Conservation (phyloP, 2,329 filamentous ascomycete genomes). For the Hypoxylon sp. region DNA sequence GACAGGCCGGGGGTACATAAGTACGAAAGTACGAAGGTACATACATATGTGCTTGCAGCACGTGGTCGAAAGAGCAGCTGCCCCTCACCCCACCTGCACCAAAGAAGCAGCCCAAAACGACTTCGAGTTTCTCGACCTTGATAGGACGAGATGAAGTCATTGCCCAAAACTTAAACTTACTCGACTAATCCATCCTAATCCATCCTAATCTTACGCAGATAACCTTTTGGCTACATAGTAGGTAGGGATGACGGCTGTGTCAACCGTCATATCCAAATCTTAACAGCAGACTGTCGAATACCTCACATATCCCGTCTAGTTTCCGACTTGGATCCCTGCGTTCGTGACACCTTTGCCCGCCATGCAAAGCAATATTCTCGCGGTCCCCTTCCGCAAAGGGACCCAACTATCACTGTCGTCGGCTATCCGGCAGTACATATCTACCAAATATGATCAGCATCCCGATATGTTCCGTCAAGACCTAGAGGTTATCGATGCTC, state of each 20-base stretch:
- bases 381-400: conserved; percentile 89
- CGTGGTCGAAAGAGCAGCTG: conserved; percentile 6
- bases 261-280: not conserved
- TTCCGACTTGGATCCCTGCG: conserved; percentile 37
- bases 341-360: conserved; percentile 15
- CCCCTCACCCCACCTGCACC: conserved; percentile 37
- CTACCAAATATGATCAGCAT: conserved; percentile 97
- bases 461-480: conserved; percentile 96
- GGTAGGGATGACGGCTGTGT: conserved; percentile 1
- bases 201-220: not conserved
- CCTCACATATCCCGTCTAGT: conserved; percentile 18
- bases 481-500: conserved; percentile 82
- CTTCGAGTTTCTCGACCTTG: conserved; percentile 18
- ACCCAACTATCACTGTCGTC: conserved; percentile 81
- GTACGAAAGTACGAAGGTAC: not conserved
- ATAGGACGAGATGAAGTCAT: conserved; percentile 46
- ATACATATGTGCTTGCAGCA: not conserved
- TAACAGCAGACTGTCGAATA: not conserved
- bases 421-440: conserved; percentile 95
- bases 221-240: not conserved
- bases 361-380: conserved; percentile 70
- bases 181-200: conserved; percentile 6
- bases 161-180: conserved; percentile 23
- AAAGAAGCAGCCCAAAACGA: conserved; percentile 26
- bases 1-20: not conserved